Conservation (phyloP, 495 filamentous ascomycete genomes). For the Talaromyces wortmannii region DNA sequence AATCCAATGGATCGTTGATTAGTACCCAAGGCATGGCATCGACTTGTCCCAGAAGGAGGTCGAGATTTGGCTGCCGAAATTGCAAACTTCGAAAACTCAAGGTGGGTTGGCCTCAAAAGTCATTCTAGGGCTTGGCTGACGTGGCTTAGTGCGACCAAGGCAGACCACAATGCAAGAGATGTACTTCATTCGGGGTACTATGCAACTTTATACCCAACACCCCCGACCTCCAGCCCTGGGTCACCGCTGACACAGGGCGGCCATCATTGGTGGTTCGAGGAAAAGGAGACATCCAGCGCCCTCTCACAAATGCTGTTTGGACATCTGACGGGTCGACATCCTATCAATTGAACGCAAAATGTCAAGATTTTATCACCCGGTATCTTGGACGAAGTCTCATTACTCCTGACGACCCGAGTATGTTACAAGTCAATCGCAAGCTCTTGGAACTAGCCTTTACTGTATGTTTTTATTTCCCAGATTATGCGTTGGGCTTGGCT, state of each 20-base stretch:
- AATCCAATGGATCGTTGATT: not conserved
- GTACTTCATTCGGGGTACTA: slow-evolving; percentile 30
- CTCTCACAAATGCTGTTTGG: slow-evolving; percentile 23
- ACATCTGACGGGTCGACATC: slow-evolving; percentile 18
- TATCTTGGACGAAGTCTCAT: slow-evolving; percentile 30
- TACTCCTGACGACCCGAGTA: slow-evolving; percentile 24
- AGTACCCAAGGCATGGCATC: not conserved
- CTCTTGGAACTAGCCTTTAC: slow-evolving; percentile 26
- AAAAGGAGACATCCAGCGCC: slow-evolving; percentile 11
- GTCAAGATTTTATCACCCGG: slow-evolving; percentile 30
- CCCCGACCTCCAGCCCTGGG: slow-evolving; percentile 27
- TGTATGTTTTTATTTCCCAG: slow-evolving; percentile 14
- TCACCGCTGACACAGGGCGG: slow-evolving; percentile 14
- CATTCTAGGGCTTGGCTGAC: slow-evolving; percentile 11
- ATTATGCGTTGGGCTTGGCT: slow-evolving; percentile 6
- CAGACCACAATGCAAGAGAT: slow-evolving; percentile 38
- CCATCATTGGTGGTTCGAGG: slow-evolving; percentile 7
- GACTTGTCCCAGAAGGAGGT: slow-evolving; percentile 9
- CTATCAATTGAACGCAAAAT: slow-evolving; percentile 26
- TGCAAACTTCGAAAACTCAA: slow-evolving; percentile 43
- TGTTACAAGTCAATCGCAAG: slow-evolving; percentile 28
- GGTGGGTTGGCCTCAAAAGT: slow-evolving; percentile 14
- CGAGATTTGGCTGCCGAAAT: slow-evolving; percentile 41
- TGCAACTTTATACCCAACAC: slow-evolving; percentile 33
- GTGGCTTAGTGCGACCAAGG: slow-evolving; percentile 34